These are phyloP conservation scores for Biscutella laevigata DNA, from an alignment of 441 rosid genomes.

Conservation along the genomic window DNA sequence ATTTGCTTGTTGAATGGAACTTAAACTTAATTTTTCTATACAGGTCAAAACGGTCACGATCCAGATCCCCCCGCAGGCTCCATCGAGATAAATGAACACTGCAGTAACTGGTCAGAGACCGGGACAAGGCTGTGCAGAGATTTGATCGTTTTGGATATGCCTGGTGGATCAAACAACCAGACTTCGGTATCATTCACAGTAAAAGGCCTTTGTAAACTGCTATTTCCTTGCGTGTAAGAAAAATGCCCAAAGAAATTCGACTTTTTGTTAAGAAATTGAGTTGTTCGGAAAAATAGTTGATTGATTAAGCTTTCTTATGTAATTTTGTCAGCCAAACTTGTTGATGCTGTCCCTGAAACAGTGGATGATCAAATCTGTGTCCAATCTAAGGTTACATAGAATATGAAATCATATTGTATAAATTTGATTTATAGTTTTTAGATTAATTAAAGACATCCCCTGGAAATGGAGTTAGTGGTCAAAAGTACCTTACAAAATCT, in stretches of 20 bases:
- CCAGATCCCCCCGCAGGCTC: conserved; percentile 62
- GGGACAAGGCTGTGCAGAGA: not conserved
- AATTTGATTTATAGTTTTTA: not conserved
- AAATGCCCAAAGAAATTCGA: not conserved
- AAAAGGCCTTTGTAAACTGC: too few species aligned
- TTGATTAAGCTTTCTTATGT: not conserved
- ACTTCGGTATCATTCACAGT: too few species aligned
- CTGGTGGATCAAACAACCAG: conserved; percentile 4
- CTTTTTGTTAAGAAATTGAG: not conserved
- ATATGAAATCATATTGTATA: not conserved
- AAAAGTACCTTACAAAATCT: too few species aligned
- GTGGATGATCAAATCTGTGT: not conserved
- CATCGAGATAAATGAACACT: conserved; percentile 35
- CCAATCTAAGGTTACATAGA: not conserved
- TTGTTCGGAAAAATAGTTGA: not conserved
- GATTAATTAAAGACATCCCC: not conserved
- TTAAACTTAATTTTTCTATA: conserved; percentile 2
- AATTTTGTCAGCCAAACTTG: not conserved
- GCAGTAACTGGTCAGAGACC: not conserved
- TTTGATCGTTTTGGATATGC: not conserved
- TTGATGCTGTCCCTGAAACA: not conserved
- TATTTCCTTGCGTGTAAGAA: not conserved
- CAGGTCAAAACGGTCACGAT: conserved; percentile 73
- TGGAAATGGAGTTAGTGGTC: too few species aligned
- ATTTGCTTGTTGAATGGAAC: conserved; percentile 17